Percentiles rank a stretch among this genome's conserved stretches.
phyloP scores from a whole-genome alignment of 257 asterid genomes.

The Nicotiana attenuata region DNA sequence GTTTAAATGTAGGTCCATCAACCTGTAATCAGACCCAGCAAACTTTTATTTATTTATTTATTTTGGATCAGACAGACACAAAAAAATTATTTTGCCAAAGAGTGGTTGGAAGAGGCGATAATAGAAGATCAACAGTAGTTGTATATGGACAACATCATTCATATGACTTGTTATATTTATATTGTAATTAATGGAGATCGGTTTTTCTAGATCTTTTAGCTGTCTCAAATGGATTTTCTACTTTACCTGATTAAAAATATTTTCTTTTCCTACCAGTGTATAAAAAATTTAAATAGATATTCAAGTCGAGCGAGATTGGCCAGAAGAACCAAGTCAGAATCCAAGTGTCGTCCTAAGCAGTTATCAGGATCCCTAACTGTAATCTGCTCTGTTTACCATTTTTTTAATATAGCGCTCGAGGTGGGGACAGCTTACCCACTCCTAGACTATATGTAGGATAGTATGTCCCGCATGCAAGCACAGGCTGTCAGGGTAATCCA shows the following conservation, averaged over 20 bases:
- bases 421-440: neutral
- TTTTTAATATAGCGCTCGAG: neutral
- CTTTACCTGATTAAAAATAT: neutral
- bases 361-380: neutral
- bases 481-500: neutral
- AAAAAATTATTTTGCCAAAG: neutral
- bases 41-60: neutral
- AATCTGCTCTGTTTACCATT: neutral
- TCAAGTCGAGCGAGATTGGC: neutral
- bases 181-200: neutral
- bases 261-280: neutral
- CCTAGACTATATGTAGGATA: neutral
- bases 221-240: neutral
- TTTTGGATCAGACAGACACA: neutral
- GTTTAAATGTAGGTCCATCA: conserved; percentile 49
- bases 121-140: conserved; percentile 4
- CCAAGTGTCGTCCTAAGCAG: neutral
- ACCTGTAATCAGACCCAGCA: conserved; percentile 16
- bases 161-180: neutral
- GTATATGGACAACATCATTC: neutral
- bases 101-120: neutral
- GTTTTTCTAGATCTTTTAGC: neutral
- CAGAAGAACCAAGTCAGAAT: neutral
- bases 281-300: neutral
- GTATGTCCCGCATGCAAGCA: neutral